Evolutionary conservation across 441 rosid genomes (phyloP).

Genomic region (Manihot esculenta): DNA sequence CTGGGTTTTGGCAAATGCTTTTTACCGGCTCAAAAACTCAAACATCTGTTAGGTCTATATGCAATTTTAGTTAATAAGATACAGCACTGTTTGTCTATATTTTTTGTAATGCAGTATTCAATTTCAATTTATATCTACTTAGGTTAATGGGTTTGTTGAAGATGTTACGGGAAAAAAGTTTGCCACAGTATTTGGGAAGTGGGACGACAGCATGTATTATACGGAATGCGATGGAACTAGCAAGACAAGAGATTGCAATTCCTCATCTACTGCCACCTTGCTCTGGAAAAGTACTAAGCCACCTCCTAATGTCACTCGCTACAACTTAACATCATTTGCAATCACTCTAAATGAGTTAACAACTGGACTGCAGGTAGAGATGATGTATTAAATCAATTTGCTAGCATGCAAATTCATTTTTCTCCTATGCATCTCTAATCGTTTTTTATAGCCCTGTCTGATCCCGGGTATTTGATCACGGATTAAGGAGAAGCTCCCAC

Average conservation of each 20-base stretch:
- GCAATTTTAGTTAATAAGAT: constrained; percentile 2
- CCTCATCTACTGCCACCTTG: constrained; percentile 52
- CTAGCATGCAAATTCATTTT: constrained; percentile 27
- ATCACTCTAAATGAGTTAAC: constrained; percentile 85
- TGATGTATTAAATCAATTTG: constrained; percentile 31
- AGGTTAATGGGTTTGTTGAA: constrained; percentile 83
- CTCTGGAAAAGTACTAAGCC: constrained; percentile 81
- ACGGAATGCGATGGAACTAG: constrained; percentile 44
- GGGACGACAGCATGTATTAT: constrained; percentile 88
- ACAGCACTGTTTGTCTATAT: neutral
- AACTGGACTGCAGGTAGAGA: constrained; percentile 82
- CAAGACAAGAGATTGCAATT: constrained; percentile 51
- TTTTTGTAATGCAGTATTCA: neutral
- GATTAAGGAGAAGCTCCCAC: constrained; percentile 95
- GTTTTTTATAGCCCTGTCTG: constrained; percentile 51
- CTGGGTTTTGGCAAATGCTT: constrained; percentile 1
- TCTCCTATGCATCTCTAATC: constrained; percentile 45
- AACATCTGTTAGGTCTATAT: constrained; percentile 1
- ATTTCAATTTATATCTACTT: neutral
- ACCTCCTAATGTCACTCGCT: constrained; percentile 76
- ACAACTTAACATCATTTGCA: constrained; percentile 92
- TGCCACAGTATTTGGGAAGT: constrained; percentile 77
- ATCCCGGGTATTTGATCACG: constrained; percentile 61
- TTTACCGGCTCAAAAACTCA: neutral
- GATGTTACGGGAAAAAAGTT: constrained; percentile 60